Evolutionary conservation across 441 rosid species (phyloP).

Genomic region (Rhodomyrtus psidioides): DNA sequence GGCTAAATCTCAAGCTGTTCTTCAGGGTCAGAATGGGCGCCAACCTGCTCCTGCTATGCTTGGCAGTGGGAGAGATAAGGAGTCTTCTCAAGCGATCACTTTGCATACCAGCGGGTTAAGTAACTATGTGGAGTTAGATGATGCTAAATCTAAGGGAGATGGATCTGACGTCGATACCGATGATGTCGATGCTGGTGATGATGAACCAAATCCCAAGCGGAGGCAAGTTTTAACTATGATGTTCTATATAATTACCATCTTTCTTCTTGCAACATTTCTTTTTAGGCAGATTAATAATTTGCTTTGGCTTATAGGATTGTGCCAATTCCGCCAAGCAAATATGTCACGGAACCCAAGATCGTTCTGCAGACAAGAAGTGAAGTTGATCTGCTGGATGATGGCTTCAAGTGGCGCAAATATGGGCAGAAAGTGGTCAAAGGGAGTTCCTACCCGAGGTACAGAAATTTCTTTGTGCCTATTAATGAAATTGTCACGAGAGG

Average conservation of each 20-base stretch:
- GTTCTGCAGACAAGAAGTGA: slow-evolving; percentile 65
- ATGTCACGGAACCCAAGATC: slow-evolving; percentile 49
- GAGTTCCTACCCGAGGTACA: slow-evolving; percentile 55
- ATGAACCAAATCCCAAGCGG: slow-evolving; percentile 36
- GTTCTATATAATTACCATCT: not conserved
- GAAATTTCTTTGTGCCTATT: not conserved
- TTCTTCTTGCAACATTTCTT: not conserved
- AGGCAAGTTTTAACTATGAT: slow-evolving; percentile 26
- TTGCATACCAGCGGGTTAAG: slow-evolving; percentile 24
- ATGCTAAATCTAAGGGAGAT: slow-evolving; percentile 32
- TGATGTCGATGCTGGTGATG: slow-evolving; percentile 18
- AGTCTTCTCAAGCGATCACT: slow-evolving; percentile 20
- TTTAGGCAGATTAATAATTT: not conserved
- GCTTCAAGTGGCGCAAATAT: slow-evolving; percentile 64
- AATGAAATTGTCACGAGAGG: not conserved
- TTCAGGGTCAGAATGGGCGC: slow-evolving; percentile 21
- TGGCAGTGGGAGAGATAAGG: slow-evolving; percentile 25
- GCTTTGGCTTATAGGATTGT: slow-evolving; percentile 32
- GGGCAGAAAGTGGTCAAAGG: slow-evolving; percentile 76
- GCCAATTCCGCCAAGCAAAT: slow-evolving; percentile 30
- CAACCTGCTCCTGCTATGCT: slow-evolving; percentile 16
- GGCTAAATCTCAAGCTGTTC: slow-evolving; percentile 26
- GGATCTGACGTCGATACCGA: not conserved
- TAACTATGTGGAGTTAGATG: slow-evolving; percentile 59
- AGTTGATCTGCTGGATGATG: slow-evolving; percentile 68